Evolutionary conservation across 202 grass and related monocot genomes (phyloP).

Genomic region (Cymbopogon flexuosus): DNA sequence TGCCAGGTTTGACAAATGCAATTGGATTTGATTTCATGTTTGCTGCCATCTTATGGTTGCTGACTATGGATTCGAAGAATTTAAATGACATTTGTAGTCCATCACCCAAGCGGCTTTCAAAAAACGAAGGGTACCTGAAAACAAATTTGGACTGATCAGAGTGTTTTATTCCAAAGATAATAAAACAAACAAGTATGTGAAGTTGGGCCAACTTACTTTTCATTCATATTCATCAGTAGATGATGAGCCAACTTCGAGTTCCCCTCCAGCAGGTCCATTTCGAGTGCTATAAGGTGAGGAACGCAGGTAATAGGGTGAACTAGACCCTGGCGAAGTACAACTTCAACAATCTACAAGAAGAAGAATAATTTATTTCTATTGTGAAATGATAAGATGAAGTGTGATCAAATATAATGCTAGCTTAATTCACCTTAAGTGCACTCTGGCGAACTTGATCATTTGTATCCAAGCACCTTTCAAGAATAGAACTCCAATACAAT

Average conservation of each 20-base stretch:
- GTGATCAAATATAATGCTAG: constrained; percentile 7
- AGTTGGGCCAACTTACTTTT: constrained; percentile 62
- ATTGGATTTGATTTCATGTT: constrained; percentile 64
- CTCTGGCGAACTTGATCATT: constrained; percentile 74
- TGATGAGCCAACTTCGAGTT: constrained; percentile 96
- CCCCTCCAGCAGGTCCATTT: constrained; percentile 87
- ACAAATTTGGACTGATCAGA: constrained; percentile 28
- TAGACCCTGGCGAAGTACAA: constrained; percentile 97
- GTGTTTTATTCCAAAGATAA: background rate
- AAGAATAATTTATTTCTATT: constrained; percentile 25
- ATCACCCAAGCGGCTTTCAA: constrained; percentile 95
- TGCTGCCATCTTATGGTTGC: constrained; percentile 54
- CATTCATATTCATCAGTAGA: constrained; percentile 96
- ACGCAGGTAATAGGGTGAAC: constrained; percentile 99
- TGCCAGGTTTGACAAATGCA: constrained; percentile 86
- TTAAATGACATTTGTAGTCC: constrained; percentile 86
- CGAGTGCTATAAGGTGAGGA: constrained; percentile 92
- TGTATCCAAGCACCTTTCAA: constrained; percentile 82
- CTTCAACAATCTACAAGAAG: constrained; percentile 87
- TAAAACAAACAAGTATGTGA: constrained; percentile 3
- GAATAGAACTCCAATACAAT: constrained; percentile 83
- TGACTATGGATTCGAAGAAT: constrained; percentile 71
- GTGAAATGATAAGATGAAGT: background rate
- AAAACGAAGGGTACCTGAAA: constrained; percentile 90
- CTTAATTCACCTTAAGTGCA: constrained; percentile 70